phyloP scores from a whole-genome alignment of 23 red algal species.

The Gracilaria domingensis region DNA sequence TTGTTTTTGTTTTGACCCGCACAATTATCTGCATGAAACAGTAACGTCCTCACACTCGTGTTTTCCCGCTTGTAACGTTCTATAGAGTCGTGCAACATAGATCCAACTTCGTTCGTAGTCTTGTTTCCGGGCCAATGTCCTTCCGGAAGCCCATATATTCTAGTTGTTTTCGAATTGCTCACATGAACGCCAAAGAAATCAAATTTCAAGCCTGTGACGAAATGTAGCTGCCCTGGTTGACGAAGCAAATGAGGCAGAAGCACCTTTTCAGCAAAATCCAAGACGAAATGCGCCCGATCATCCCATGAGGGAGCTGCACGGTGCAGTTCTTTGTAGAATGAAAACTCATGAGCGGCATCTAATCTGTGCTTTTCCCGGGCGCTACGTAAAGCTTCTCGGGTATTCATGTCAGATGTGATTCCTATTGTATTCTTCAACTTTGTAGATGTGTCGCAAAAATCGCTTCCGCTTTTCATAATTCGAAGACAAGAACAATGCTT shows the following conservation, averaged over 20 bases:
- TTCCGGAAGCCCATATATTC: slow-evolving; percentile 15
- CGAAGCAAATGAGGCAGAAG: neutral
- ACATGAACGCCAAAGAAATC: slow-evolving; percentile 27
- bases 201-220: slow-evolving; percentile 44
- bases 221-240: slow-evolving; percentile 44
- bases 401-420: no score
- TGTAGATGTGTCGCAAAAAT: no score
- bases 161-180: neutral
- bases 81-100: neutral
- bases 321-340: no score
- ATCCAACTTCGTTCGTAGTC: slow-evolving; percentile 20
- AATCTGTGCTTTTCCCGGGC: no score
- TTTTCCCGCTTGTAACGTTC: neutral
- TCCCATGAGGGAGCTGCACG: no score
- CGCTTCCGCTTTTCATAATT: neutral
- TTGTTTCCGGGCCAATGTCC: slow-evolving; percentile 19
- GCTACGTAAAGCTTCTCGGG: no score
- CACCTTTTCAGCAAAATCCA: slow-evolving; percentile 32
- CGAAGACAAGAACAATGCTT: no score
- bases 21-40: no score
- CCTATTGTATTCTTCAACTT: no score
- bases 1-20: no score
- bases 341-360: no score
- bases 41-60: no score
- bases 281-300: neutral